phyloP scores from a whole-genome alignment of 352 stramenopile genomes.

The Pythium aphanidermatum region DNA sequence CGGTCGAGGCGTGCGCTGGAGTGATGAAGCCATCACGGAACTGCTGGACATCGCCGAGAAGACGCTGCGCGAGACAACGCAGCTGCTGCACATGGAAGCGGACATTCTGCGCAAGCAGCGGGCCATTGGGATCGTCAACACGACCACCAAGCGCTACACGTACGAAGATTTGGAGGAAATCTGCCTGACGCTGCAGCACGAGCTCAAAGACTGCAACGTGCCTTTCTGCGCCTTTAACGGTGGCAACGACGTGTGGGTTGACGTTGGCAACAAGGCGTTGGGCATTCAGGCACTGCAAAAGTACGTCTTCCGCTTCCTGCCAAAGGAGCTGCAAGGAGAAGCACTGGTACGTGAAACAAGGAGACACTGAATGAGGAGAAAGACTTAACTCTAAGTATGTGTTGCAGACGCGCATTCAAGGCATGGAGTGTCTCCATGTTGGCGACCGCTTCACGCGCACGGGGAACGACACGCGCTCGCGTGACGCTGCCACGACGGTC shows the following conservation, averaged over 20 bases:
- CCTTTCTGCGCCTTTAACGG: constrained; percentile 97
- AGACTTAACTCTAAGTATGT: constrained; percentile 13
- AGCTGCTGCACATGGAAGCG: constrained; percentile 79
- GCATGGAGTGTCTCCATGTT: constrained; percentile 91
- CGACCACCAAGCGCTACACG: constrained; percentile 65
- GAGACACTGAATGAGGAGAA: too few species aligned
- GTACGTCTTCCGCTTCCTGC: constrained; percentile 67
- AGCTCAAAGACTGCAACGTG: constrained; percentile 67
- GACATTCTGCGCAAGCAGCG: constrained; percentile 91
- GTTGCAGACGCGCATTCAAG: constrained; percentile 53
- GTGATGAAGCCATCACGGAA: constrained; percentile 59
- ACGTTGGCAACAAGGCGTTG: constrained; percentile 95
- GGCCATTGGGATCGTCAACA: constrained; percentile 90
- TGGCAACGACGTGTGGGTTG: constrained; percentile 94
- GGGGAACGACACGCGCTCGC: constrained; percentile 93
- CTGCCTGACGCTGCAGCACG: constrained; percentile 88
- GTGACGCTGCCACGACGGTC: constrained; percentile 89
- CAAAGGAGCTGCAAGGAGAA: constrained; percentile 70
- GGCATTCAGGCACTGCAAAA: constrained; percentile 90
- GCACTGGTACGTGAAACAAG: constrained; percentile 50
- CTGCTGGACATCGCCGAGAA: constrained; percentile 83
- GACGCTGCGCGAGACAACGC: constrained; percentile 67
- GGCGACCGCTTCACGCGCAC: constrained; percentile 90
- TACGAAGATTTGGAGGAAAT: constrained; percentile 95
- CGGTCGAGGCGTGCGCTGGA: constrained; percentile 83